Percentiles rank a stretch among this genome's conserved stretches.
Evolutionary conservation across 73 alveolate genomes (phyloP).

Genomic region (Paramecium caudatum): DNA sequence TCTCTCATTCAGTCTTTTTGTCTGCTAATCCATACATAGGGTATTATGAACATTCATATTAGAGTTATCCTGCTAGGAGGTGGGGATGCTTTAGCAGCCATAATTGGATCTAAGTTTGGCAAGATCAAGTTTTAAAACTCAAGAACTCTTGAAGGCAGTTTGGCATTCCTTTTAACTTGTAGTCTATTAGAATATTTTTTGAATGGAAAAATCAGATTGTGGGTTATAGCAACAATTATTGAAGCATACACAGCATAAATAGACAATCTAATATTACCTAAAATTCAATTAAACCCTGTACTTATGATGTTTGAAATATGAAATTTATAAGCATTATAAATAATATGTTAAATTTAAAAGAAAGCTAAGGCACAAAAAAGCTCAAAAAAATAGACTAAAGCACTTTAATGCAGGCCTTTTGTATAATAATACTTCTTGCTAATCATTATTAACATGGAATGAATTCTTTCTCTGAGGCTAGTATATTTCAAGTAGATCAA

Average conservation of each 20-base stretch:
- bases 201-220: background rate
- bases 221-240: background rate
- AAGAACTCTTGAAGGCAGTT: constrained; percentile 40
- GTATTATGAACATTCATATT: background rate
- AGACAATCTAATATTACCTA: constrained; percentile 37
- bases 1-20: constrained; percentile 54
- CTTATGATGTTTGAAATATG: background rate
- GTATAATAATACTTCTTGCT: background rate
- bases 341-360: constrained; percentile 43
- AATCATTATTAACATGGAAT: constrained; percentile 35
- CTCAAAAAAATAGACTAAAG: background rate
- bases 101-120: constrained; percentile 59
- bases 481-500: constrained; percentile 47
- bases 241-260: constrained; percentile 27
- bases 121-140: background rate
- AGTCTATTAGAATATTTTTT: background rate
- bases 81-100: constrained; percentile 67
- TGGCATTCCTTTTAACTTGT: constrained; percentile 1
- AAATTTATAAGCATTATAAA: constrained; percentile 22
- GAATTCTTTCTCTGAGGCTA: constrained; percentile 15
- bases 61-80: constrained; percentile 15
- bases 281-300: background rate
- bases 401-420: background rate
- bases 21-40: background rate
- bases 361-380: background rate